Base-by-base conservation (phyloP, 1,139 yeast genomes). In the Pichia inconspicua region DNA sequence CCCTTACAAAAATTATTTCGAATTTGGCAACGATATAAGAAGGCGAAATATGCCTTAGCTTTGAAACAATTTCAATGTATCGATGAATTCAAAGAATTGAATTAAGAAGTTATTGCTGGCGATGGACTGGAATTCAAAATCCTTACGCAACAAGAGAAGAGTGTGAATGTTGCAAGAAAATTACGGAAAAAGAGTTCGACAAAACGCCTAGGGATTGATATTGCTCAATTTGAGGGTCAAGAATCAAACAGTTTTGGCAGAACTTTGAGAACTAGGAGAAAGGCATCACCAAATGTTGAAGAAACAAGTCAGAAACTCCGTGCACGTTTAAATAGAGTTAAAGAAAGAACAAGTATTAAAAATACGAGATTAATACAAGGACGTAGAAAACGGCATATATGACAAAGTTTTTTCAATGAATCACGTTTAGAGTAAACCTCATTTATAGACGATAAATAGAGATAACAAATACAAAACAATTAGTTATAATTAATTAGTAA, bases 301-400 rank as follows among this genome's bases (percentile, higher is more conserved):
- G 28, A 40, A 30, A 40, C 25, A 8, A 9, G 10, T 17, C n/a
- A 25, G 8, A 38, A 28, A 15, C 9, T 50, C 11, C 44, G 41
- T 25, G 52, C 48, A 9, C 44, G 53, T 37, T 39, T 50, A 27
- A 41, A 50, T 45, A 44, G 52, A 28, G 53, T 50, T 4, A 50
- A 40, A 36, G 15, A 38, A 14, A 47, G 53, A 19, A 41, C 52
- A 4, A 41, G 42, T 40, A 50, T 34, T 25, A 50, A 50, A 41
- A 45, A 43, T 17, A 15, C 14, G 25, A 45, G 40, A 42, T 47
- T 22, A 40, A 45, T 22, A 32, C 35, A 22, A 43, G 45, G 14
- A 19, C 25, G 5, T 32, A 37, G 14, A 40, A 39, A 22, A 27
- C 7, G 34, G 17, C 30, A 22, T 19, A 36, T 6, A 4, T 15